Conservation (phyloP, 495 filamentous ascomycete genomes). For the Apiosordaria backusii region DNA sequence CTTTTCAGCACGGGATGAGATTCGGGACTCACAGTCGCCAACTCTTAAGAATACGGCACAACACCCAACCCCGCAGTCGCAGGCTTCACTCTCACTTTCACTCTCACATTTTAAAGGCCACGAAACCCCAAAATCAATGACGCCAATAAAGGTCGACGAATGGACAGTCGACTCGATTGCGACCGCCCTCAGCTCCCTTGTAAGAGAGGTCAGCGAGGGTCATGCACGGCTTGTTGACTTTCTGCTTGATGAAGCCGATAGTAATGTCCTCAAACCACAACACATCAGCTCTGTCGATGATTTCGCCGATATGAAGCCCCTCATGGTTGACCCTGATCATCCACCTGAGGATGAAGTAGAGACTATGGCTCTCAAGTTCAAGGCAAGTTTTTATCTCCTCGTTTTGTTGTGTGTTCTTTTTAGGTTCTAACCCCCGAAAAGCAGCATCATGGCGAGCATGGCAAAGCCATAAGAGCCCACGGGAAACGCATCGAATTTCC, state of each 20-base stretch:
- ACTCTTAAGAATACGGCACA: slow-evolving; percentile 1
- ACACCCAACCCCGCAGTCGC: slow-evolving; percentile 2
- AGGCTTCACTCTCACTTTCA: slow-evolving; percentile 12
- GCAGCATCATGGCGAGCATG: slow-evolving; percentile 33
- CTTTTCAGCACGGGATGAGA: slow-evolving; percentile 6
- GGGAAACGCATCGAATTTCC: slow-evolving; percentile 33
- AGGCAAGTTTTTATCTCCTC: slow-evolving; percentile 29
- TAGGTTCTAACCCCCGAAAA: slow-evolving; percentile 16
- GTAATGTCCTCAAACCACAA: slow-evolving; percentile 32
- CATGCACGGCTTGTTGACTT: slow-evolving; percentile 38
- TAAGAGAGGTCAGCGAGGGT: slow-evolving; percentile 33
- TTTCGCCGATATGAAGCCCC: slow-evolving; percentile 39
- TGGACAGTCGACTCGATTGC: slow-evolving; percentile 39
- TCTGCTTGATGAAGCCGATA: slow-evolving; percentile 40
- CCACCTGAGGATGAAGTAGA: slow-evolving; percentile 15
- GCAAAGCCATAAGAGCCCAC: slow-evolving; percentile 34
- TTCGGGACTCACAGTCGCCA: slow-evolving; percentile 19
- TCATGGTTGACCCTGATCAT: slow-evolving; percentile 11
- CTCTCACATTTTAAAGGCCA: slow-evolving; percentile 12
- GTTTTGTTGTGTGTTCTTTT: not conserved
- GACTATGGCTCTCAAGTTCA: slow-evolving; percentile 38
- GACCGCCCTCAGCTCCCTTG: slow-evolving; percentile 26
- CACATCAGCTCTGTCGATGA: slow-evolving; percentile 36
- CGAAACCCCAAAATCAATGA: slow-evolving; percentile 32
- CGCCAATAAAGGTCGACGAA: slow-evolving; percentile 31